These are phyloP conservation scores for Lecanoromycetidae sp. DNA, from an alignment of 2,329 filamentous ascomycete genomes.

Conservation along the genomic window DNA sequence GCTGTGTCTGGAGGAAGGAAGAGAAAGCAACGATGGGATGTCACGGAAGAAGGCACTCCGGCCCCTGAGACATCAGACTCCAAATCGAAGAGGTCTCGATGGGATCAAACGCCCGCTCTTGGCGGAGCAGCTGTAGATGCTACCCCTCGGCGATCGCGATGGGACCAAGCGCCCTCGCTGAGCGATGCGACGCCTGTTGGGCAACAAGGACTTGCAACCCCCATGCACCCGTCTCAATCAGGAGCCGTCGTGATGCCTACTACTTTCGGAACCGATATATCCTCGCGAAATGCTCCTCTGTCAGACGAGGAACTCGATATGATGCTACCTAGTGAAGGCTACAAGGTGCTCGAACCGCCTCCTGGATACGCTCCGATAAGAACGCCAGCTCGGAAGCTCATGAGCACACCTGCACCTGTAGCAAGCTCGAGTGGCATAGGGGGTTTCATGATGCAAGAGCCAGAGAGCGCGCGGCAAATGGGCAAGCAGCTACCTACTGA, in stretches of 20 bases:
- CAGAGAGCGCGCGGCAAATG: slow-evolving; percentile 67
- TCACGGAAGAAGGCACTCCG: slow-evolving; percentile 47
- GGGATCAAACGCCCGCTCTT: slow-evolving; percentile 68
- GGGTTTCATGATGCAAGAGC: slow-evolving; percentile 97
- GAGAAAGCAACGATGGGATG: slow-evolving; percentile 93
- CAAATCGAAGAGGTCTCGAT: slow-evolving; percentile 67
- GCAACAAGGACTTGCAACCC: slow-evolving; percentile 62
- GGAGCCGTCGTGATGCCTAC: slow-evolving; percentile 39
- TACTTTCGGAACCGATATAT: slow-evolving; percentile 72
- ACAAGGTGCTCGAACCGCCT: slow-evolving; percentile 81
- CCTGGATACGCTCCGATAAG: slow-evolving; percentile 81
- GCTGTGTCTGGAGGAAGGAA: slow-evolving; percentile 54
- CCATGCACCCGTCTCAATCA: slow-evolving; percentile 59
- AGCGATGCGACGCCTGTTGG: slow-evolving; percentile 59
- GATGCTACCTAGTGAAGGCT: slow-evolving; percentile 83
- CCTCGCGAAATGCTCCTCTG: slow-evolving; percentile 64
- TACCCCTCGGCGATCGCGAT: slow-evolving; percentile 63
- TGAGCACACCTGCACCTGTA: slow-evolving; percentile 58
- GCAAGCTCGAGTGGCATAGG: slow-evolving; percentile 47
- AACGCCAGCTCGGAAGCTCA: slow-evolving; percentile 61
- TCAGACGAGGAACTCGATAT: slow-evolving; percentile 90
- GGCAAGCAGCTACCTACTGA: slow-evolving; percentile 89
- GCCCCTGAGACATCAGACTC: slow-evolving; percentile 40
- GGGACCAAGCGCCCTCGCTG: slow-evolving; percentile 72
- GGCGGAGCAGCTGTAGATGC: slow-evolving; percentile 41